Conservation (phyloP, 305 asterid species). For the Fraxinus albicans region DNA sequence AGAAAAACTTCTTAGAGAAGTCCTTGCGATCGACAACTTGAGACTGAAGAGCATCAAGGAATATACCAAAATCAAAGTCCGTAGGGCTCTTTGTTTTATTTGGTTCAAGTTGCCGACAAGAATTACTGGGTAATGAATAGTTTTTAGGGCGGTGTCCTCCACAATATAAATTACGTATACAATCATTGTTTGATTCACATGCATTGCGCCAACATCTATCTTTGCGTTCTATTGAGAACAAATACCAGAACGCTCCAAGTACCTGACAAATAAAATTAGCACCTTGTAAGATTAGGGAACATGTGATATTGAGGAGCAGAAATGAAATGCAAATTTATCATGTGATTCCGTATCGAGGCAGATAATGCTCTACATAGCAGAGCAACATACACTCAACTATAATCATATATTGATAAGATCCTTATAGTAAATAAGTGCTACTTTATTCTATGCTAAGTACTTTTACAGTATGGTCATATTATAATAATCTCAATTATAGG, state of each 20-base stretch:
- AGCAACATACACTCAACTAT: not conserved
- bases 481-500: not conserved
- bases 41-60: slow-evolving; percentile 58
- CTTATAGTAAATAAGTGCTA: not conserved
- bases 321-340: not conserved
- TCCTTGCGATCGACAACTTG: slow-evolving; percentile 37
- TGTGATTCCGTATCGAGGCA: not conserved
- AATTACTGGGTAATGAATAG: slow-evolving; percentile 33
- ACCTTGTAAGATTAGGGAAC: not conserved
- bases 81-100: slow-evolving; percentile 21
- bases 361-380: not conserved
- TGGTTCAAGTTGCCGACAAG: slow-evolving; percentile 47
- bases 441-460: not conserved
- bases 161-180: slow-evolving; percentile 41
- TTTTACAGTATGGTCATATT: not conserved
- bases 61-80: slow-evolving; percentile 64
- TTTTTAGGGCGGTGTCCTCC: not conserved
- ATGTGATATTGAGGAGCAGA: not conserved
- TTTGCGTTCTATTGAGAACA: slow-evolving; percentile 58
- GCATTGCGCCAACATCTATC: slow-evolving; percentile 55
- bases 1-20: slow-evolving; percentile 44
- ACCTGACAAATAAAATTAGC: slow-evolving; percentile 33
- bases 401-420: not conserved
- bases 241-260: slow-evolving; percentile 69
- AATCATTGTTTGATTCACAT: slow-evolving; percentile 22